phyloP scores from a whole-genome alignment of 1,139 yeast genomes.

The Eremothecium cymbalariae region DNA sequence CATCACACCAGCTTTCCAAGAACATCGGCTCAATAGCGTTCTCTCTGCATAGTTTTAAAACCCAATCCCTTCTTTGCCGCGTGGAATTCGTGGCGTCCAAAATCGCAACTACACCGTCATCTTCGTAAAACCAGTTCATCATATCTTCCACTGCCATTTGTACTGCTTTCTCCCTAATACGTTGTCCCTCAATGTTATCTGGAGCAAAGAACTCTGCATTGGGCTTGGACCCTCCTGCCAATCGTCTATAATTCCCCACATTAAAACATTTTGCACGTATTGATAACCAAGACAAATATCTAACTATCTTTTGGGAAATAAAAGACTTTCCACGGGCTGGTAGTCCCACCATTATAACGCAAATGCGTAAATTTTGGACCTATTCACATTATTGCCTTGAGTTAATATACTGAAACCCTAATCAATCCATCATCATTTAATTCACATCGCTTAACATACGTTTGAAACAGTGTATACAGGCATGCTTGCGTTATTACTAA shows the following conservation, averaged over 20 bases:
- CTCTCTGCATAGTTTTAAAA: conserved; percentile 54
- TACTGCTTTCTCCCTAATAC: conserved; percentile 61
- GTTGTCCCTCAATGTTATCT: conserved; percentile 53
- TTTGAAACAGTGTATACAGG: conserved; percentile 70
- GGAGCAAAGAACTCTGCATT: conserved; percentile 74
- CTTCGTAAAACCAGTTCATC: conserved; percentile 78
- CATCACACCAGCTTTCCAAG: conserved; percentile 86
- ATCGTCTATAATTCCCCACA: conserved; percentile 77
- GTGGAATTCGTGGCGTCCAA: conserved; percentile 86
- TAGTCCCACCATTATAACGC: conserved; percentile 68
- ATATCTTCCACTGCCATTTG: conserved; percentile 69
- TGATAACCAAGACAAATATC: conserved; percentile 87
- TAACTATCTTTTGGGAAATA: conserved; percentile 65
- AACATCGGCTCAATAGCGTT: conserved; percentile 81
- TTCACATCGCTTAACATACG: conserved; percentile 31
- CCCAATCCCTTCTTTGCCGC: conserved; percentile 56
- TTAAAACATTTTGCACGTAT: conserved; percentile 82
- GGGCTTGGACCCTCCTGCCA: conserved; percentile 47
- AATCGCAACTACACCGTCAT: conserved; percentile 82
- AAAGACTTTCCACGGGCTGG: conserved; percentile 65
- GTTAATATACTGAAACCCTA: conserved; percentile 3
- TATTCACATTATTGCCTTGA: conserved; percentile 4
- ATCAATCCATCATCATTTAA: not conserved
- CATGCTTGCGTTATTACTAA: no score
- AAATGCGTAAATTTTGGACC: conserved; percentile 56